Conservation (phyloP, 176 grass and related monocot genomes). For the Oryza nivara region DNA sequence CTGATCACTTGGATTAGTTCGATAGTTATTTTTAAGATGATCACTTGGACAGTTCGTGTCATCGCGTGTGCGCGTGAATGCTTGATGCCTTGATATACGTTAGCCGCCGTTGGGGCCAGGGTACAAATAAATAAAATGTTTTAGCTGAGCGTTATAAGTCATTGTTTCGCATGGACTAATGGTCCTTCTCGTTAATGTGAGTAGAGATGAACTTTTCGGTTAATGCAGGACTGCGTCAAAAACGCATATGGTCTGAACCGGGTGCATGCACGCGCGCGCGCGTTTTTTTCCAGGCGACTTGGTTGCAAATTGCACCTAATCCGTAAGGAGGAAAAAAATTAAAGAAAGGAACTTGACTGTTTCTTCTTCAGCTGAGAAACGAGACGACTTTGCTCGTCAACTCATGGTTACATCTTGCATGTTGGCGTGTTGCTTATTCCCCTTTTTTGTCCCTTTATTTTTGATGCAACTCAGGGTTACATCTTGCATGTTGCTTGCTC, state of each 20-base stretch:
- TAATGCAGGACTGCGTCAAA: conserved; percentile 20
- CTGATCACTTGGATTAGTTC: not conserved
- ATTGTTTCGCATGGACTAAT: too few relatives aligned
- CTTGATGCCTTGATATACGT: not conserved
- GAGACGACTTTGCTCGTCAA: not conserved
- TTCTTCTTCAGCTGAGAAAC: not conserved
- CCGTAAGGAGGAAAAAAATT: not conserved
- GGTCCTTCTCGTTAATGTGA: not conserved
- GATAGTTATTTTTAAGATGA: not conserved
- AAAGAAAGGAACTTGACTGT: not conserved
- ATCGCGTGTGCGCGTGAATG: not conserved
- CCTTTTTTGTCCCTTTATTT: not conserved
- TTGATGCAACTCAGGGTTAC: not conserved
- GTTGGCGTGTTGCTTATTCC: not conserved
- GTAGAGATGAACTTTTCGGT: not conserved
- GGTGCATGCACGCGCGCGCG: too few relatives aligned
- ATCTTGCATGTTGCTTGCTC: not conserved
- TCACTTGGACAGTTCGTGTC: not conserved
- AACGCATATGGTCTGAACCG: not conserved
- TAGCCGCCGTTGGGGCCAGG: not conserved
- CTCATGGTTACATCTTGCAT: not conserved
- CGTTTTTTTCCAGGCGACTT: not conserved
- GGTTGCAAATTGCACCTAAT: not conserved
- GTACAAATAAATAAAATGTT: not conserved
- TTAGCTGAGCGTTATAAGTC: not conserved